Evolutionary conservation across 169 alveolate genomes (phyloP).

Genomic region (Plasmodium inui): DNA sequence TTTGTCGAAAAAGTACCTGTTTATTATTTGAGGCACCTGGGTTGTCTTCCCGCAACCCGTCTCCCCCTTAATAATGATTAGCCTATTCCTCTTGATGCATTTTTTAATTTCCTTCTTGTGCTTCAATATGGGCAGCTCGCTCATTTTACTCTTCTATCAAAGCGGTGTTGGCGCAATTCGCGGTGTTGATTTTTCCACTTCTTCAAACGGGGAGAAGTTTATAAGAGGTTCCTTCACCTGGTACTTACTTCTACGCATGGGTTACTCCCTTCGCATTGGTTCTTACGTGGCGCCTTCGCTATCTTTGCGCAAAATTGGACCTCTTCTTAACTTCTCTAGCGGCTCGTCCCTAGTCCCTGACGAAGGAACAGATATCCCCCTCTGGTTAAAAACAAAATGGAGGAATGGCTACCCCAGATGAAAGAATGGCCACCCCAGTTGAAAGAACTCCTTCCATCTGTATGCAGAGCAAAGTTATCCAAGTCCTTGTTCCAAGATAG

Average conservation of each 20-base stretch:
- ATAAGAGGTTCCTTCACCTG: neutral
- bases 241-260: neutral
- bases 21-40: slow-evolving; percentile 94
- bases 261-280: neutral
- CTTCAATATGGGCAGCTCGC: slow-evolving; percentile 37
- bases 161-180: neutral
- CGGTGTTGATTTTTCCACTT: neutral
- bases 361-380: neutral
- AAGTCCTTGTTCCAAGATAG: neutral
- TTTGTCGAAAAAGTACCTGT: slow-evolving; percentile 81
- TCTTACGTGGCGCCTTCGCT: neutral
- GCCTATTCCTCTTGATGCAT: slow-evolving; percentile 29
- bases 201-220: neutral
- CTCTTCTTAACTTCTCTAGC: neutral
- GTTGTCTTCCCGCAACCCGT: slow-evolving; percentile 98
- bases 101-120: slow-evolving; percentile 61
- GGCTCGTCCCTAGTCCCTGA: neutral
- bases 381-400: neutral
- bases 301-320: neutral
- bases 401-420: neutral
- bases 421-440: neutral
- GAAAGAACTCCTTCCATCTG: neutral
- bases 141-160: neutral
- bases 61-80: slow-evolving; percentile 87
- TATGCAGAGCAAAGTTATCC: neutral